These are phyloP conservation scores for Starmerella stellata DNA, from an alignment of 805 yeast species.

Conservation along the genomic window DNA sequence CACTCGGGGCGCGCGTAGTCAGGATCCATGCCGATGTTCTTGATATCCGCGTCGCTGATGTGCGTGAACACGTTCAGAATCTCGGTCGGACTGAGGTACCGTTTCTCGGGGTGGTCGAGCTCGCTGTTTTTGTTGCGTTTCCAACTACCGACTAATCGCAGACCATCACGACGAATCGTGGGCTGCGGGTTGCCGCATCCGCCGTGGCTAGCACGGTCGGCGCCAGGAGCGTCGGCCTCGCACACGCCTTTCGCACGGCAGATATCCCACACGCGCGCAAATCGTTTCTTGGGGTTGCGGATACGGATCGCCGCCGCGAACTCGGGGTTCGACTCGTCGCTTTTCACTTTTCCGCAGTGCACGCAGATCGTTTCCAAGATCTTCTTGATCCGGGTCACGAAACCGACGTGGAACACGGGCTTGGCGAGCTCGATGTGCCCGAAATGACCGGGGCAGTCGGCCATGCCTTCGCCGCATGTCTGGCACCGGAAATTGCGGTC, in stretches of 20 bases:
- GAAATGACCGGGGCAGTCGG: slow-evolving; percentile 98
- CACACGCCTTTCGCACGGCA: slow-evolving; percentile 89
- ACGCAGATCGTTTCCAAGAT: slow-evolving; percentile 93
- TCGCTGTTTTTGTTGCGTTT: slow-evolving; percentile 73
- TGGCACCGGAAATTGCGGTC: slow-evolving; percentile 96
- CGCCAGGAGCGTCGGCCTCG: slow-evolving; percentile 57
- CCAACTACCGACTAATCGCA: slow-evolving; percentile 97
- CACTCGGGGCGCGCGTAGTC: slow-evolving; percentile 98
- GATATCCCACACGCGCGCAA: slow-evolving; percentile 88
- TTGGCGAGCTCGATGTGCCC: slow-evolving; percentile 97
- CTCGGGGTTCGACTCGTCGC: slow-evolving; percentile 65
- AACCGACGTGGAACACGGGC: slow-evolving; percentile 93
- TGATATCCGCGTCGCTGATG: slow-evolving; percentile 68
- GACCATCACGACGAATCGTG: slow-evolving; percentile 83
- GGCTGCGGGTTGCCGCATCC: slow-evolving; percentile 98
- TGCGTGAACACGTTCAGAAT: slow-evolving; percentile 82
- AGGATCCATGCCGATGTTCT: slow-evolving; percentile 70
- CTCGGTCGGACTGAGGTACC: slow-evolving; percentile 73
- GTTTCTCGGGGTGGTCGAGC: slow-evolving; percentile 77
- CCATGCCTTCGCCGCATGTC: slow-evolving; percentile 98
- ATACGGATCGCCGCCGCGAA: slow-evolving; percentile 79
- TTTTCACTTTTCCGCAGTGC: slow-evolving; percentile 89
- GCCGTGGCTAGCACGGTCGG: slow-evolving; percentile 40
- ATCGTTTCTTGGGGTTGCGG: slow-evolving; percentile 86
- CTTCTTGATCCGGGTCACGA: slow-evolving; percentile 81